A percentile compares a stretch with the other conserved stretches of the same genome.
phyloP scores from a whole-genome alignment of 2,329 filamentous ascomycete species.

The Aureobasidium sp. region DNA sequence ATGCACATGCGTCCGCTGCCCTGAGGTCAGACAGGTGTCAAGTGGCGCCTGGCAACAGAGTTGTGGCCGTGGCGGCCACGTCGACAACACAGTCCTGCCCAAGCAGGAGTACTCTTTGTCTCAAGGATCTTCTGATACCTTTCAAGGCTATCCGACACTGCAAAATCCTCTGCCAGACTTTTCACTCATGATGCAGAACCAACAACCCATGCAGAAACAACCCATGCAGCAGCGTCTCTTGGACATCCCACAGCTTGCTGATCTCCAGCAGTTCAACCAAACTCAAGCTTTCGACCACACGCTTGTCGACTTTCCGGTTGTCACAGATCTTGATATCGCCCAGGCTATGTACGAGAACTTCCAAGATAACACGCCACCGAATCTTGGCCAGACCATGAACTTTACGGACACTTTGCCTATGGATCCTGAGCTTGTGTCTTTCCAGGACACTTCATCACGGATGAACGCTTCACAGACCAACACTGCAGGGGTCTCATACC shows the following conservation, averaged over 20 bases:
- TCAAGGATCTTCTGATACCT: neutral
- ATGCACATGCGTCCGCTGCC: conserved; percentile 14
- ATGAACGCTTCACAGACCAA: neutral
- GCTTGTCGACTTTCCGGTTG: neutral
- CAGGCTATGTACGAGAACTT: neutral
- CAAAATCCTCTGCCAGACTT: neutral
- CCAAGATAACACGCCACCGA: neutral
- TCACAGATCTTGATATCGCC: neutral
- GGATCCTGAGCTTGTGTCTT: neutral
- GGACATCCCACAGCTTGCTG: neutral
- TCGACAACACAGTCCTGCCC: neutral
- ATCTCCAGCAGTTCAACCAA: neutral
- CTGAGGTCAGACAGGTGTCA: conserved; percentile 14
- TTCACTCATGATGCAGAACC: neutral
- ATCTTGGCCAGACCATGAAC: neutral
- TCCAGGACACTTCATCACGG: too few relatives aligned
- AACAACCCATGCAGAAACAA: neutral
- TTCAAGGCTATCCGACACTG: neutral
- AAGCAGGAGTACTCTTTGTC: neutral
- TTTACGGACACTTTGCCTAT: neutral
- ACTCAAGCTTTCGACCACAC: neutral
- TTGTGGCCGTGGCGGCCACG: conserved; percentile 14
- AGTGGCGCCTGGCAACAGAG: conserved; percentile 13
- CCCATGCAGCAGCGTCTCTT: neutral
- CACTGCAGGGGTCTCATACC: neutral